A percentile compares a stretch with the other conserved stretches of the same genome.
Conservation (phyloP, 2,329 filamentous ascomycete species). For the Penicillium occitanis region DNA sequence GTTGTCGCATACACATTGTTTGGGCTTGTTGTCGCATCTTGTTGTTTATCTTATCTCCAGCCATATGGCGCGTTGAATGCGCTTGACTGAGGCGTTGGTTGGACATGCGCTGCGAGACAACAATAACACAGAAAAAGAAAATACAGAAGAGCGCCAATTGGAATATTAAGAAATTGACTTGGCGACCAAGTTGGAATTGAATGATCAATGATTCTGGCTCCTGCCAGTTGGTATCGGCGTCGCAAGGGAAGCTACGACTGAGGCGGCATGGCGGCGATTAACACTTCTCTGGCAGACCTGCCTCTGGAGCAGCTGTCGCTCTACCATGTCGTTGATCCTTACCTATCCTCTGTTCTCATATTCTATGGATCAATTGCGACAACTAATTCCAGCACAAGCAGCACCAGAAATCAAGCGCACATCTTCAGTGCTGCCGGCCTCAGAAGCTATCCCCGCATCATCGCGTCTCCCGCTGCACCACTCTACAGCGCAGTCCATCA, state of each 20-base stretch:
- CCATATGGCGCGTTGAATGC: constrained; percentile 20
- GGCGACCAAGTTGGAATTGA: not conserved
- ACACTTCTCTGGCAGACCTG: constrained; percentile 70
- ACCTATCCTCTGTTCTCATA: constrained; percentile 75
- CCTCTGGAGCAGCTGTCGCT: constrained; percentile 79
- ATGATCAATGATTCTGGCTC: not conserved
- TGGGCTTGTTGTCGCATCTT: constrained; percentile 6
- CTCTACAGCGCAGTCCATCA: constrained; percentile 88
- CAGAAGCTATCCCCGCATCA: constrained; percentile 85
- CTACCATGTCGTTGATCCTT: constrained; percentile 84
- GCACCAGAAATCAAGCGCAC: constrained; percentile 91
- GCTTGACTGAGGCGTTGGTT: constrained; percentile 10
- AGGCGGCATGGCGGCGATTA: constrained; percentile 75
- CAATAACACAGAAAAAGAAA: not conserved
- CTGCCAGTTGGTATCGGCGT: not conserved
- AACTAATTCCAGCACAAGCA: constrained; percentile 80
- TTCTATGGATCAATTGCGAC: constrained; percentile 92
- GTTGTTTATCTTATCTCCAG: constrained; percentile 19
- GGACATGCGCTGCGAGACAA: not conserved
- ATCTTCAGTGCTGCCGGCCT: constrained; percentile 87
- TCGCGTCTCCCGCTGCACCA: constrained; percentile 86
- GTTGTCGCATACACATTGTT: not conserved
- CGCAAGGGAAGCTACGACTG: constrained; percentile 21
- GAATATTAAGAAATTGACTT: not conserved
- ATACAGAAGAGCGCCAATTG: not conserved